Evolutionary conservation across 2,329 filamentous ascomycete genomes (phyloP), one percentile per base, ranked within the genome.

Genomic region (Podosphaera aphanis): DNA sequence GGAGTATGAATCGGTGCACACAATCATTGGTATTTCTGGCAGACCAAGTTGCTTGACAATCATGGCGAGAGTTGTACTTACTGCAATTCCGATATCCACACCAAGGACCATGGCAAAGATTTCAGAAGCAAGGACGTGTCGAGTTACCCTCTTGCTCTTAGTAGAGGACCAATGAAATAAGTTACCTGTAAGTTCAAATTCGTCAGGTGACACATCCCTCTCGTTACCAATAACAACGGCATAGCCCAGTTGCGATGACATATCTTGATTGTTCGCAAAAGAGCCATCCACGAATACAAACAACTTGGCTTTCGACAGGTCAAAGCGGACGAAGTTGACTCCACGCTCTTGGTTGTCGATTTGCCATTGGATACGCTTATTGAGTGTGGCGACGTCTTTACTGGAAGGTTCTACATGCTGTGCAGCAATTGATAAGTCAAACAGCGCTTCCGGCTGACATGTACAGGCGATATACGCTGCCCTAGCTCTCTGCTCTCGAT

Each of bases 21-120:
- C n/a, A n/a, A n/a, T n/a, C 11, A 29, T 29, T 29, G 38, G 38
- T 6, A 41, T 23, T 18, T 20, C 16, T 10, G 38, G 38, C 10
- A 41, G 20, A 13, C n/a, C 19, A n/a, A 41, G 38, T 20, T 6
- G 16, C 6, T 41, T 19, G n/a, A 19, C 21, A 11, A 37, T 37
- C 19, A 23, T 45, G 4, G 20, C 15, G 6, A 45, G 5, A 11
- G 33, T 49, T 7, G 45, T 29, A 3, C 20, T 29, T 20, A 48
- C 35, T 3, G 45, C 42, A 4, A 33, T 16, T 8, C 5, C 42
- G 6, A 49, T 45, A 27, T 51, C 45, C 8, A 50, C 20, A 11
- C 48, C 47, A 2, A 2, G 6, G 11, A 48, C 38, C 37, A 51
- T 48, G 0, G 31, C 42, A 19, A 48, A 50, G 13, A 52, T 36